Base-by-base conservation (phyloP, 2,329 filamentous ascomycete genomes). In the Orbilia oligospora region DNA sequence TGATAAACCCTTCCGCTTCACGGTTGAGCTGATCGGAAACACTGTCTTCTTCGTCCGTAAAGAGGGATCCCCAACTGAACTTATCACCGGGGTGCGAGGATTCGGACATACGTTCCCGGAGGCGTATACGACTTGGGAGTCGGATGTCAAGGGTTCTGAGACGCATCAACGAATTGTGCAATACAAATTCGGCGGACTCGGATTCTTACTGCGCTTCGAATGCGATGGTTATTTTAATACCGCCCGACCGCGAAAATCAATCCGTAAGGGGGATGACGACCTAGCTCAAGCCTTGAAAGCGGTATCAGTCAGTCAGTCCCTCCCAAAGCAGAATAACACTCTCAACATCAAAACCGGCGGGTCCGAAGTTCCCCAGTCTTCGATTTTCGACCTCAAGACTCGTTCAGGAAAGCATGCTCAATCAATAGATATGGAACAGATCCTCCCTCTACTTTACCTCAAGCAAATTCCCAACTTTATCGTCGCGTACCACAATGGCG, bases 41-140 rank as follows among this genome's bases (percentile, higher is more conserved):
- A 90, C 89, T 0, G 86, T 91, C 0, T 91, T 92, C 83, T 87
- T 93, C 61, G 83, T 90, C 12, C 88, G 91, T 0, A 86, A 88
- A 22, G 90, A 91, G 81, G 89, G 88, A 53, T 87, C 88, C 0
- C 89, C 90, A 0, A 87, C 83, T 0, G 89, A 91, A 80, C 82
- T 86, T 0, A 89, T 92, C 4, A 80, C 84, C 0, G 85, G 85
- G n/a, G 84, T 92, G 0, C 81, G 81, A 16, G 91, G 91, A 0
- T 92, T 86, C 80, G 90, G 91, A 0, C 90, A 92, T 80, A 87
- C 88, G 0, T 93, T 93, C 80, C 89, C 89, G 0, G 89, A 92
- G 58, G 86, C 86, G 0, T 90, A 92, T 81, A 93, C 91, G 0
- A 88, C 86, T 0, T 92, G 90, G 90, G 87, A 88, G 9, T 10